Evolutionary conservation across 495 filamentous ascomycete species (phyloP).

Genomic region (Aspergillus sclerotioniger): DNA sequence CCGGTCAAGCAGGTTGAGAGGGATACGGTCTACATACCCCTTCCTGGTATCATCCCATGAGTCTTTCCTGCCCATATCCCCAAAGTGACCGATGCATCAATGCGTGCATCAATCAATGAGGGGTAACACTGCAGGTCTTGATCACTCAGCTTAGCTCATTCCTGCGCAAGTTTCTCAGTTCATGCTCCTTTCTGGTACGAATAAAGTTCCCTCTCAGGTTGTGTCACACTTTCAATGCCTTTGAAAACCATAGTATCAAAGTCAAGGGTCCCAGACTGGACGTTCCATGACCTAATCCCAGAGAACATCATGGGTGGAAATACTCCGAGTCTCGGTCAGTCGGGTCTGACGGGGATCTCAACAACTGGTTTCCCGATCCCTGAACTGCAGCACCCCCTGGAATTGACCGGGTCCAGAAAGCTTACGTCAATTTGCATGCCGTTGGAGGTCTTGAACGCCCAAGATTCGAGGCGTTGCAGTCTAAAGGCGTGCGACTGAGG

Average conservation of each 20-base stretch:
- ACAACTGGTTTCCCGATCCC: background rate
- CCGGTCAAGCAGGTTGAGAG: too few species aligned
- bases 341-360: background rate
- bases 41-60: too few species aligned
- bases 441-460: background rate
- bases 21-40: too few species aligned
- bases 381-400: background rate
- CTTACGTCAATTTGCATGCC: background rate
- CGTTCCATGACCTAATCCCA: background rate
- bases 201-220: background rate
- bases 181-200: background rate
- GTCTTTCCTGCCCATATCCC: too few species aligned
- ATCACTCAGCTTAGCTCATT: too few species aligned
- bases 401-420: background rate
- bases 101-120: too few species aligned
- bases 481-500: background rate
- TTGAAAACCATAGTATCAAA: background rate
- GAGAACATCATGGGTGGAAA: background rate
- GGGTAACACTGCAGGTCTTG: too few species aligned
- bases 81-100: too few species aligned
- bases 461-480: background rate
- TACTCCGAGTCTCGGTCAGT: background rate
- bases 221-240: background rate
- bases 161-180: too few species aligned
- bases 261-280: background rate